These are phyloP conservation scores for Mesembryanthemum crystallinum DNA, from an alignment of 148 eudicot genomes.

Conservation along the genomic window DNA sequence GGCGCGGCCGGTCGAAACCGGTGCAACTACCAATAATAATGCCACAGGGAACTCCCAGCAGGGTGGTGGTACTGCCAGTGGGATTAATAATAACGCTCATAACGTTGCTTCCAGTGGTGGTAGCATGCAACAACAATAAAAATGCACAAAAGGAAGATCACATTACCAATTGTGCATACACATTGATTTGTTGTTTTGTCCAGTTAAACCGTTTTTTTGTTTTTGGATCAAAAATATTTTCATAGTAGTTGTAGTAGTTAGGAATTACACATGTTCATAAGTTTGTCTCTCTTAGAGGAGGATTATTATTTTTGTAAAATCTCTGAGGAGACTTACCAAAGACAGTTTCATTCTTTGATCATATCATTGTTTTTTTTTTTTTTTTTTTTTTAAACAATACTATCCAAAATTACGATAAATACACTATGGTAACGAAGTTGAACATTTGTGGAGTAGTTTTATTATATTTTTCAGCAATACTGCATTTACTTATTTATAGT, in stretches of 20 bases:
- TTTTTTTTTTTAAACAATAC: neutral
- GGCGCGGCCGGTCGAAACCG: slow-evolving; percentile 28
- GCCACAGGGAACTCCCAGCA: slow-evolving; percentile 15
- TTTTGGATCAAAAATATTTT: slow-evolving; percentile 6
- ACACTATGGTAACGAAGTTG: neutral
- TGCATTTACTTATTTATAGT: no score
- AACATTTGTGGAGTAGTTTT: neutral
- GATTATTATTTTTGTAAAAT: neutral
- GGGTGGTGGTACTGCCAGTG: slow-evolving; percentile 21
- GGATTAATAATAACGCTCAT: slow-evolving; percentile 17
- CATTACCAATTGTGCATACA: neutral
- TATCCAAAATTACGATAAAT: slow-evolving; percentile 13
- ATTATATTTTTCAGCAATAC: neutral
- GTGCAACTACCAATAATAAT: slow-evolving; percentile 7
- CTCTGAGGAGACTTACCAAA: slow-evolving; percentile 6
- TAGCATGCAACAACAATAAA: slow-evolving; percentile 40
- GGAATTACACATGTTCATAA: slow-evolving; percentile 29
- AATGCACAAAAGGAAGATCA: slow-evolving; percentile 3
- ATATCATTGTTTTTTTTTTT: slow-evolving; percentile 23
- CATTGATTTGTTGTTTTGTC: slow-evolving; percentile 1
- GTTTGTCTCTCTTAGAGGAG: neutral
- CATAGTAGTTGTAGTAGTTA: slow-evolving; percentile 4
- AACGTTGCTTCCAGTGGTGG: slow-evolving; percentile 34
- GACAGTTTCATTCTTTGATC: slow-evolving; percentile 31
- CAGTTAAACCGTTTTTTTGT: neutral